These are phyloP conservation scores for Citrus glauca DNA, from an alignment of 345 rosid species.

Conservation along the genomic window DNA sequence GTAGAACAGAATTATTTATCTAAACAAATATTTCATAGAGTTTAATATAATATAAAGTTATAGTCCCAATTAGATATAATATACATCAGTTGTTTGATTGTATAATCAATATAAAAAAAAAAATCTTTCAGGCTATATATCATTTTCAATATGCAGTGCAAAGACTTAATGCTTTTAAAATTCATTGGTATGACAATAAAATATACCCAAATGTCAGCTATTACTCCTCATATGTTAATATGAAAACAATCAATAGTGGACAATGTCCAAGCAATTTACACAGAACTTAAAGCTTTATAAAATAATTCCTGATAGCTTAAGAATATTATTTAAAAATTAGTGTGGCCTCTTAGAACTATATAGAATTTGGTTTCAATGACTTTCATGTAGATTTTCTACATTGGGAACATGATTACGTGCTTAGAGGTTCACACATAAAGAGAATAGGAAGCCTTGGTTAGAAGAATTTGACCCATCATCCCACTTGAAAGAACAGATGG, in stretches of 20 bases:
- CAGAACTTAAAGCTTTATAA: slow-evolving; percentile 1
- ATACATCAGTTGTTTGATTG: no score
- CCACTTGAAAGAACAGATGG: slow-evolving; percentile 15
- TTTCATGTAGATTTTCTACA: slow-evolving; percentile 21
- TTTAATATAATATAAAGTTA: no score
- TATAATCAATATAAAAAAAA: no score
- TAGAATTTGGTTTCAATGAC: slow-evolving; percentile 4
- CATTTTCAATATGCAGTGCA: background rate
- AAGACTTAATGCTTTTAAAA: background rate
- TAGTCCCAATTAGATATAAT: no score
- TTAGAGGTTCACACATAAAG: slow-evolving; percentile 35
- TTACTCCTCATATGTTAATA: background rate
- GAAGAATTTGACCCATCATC: slow-evolving; percentile 41
- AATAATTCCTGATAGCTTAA: background rate
- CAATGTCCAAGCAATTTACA: background rate
- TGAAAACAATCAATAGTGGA: background rate
- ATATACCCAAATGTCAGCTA: background rate
- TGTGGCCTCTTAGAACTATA: background rate
- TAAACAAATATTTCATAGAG: accelerated
- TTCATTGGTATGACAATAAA: background rate
- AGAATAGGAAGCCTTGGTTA: slow-evolving; percentile 35
- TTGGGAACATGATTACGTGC: slow-evolving; percentile 19
- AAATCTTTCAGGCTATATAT: background rate
- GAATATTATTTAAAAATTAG: background rate
- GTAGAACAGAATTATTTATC: accelerated